These are phyloP conservation scores for Meira nashicola DNA, from an alignment of 1,284 basidiomycete species.

Conservation along the genomic window DNA sequence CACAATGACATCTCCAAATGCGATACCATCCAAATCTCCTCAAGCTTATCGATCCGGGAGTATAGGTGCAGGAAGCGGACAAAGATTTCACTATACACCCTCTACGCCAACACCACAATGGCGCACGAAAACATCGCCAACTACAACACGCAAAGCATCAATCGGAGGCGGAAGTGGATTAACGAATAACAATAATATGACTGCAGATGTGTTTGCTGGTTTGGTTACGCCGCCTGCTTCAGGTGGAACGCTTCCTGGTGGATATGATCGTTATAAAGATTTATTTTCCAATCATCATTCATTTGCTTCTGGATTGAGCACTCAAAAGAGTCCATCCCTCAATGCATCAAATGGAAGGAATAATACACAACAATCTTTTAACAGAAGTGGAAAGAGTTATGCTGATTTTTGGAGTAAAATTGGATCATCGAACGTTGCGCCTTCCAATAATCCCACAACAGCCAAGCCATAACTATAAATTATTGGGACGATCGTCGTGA, in stretches of 20 bases:
- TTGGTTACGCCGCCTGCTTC: constrained; percentile 10
- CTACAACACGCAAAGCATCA: too few relatives aligned
- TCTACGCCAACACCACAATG: too few relatives aligned
- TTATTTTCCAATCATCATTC: not conserved
- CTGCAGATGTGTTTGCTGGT: constrained; percentile 7
- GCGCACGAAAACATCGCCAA: too few relatives aligned
- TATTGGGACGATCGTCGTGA: too few relatives aligned
- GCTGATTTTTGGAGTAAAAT: constrained; percentile 12
- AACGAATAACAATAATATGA: not conserved
- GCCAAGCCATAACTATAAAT: too few relatives aligned
- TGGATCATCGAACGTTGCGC: not conserved
- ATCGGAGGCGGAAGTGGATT: too few relatives aligned
- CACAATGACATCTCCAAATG: too few relatives aligned
- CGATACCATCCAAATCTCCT: too few relatives aligned
- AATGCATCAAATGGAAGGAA: not conserved
- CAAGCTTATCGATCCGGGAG: too few relatives aligned
- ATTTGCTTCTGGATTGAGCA: not conserved
- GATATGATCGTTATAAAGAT: not conserved
- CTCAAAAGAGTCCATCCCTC: constrained; percentile 2
- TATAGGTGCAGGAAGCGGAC: too few relatives aligned
- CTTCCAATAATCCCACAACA: too few relatives aligned
- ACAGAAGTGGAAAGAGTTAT: constrained; percentile 2
- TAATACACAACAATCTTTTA: not conserved
- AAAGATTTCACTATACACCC: too few relatives aligned
- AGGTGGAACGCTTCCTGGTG: not conserved